These are phyloP conservation scores for Entomortierella beljakovae DNA, from an alignment of 192 early-diverging fungal species.

Conservation along the genomic window DNA sequence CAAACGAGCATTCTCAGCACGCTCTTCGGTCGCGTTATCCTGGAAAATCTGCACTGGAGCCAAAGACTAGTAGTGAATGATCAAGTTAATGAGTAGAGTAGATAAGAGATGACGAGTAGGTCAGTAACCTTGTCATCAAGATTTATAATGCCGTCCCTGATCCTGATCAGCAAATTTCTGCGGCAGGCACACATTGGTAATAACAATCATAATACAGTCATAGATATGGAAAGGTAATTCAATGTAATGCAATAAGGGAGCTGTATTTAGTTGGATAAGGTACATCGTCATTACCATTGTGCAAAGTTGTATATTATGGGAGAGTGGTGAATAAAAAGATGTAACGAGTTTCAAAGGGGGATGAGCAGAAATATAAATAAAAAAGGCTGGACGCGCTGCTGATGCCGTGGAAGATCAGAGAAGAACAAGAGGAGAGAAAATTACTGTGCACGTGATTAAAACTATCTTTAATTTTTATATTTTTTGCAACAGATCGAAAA, in stretches of 20 bases:
- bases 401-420: constrained; percentile 13
- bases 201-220: too few species aligned
- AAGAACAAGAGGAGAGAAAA: too few species aligned
- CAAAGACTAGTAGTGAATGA: constrained; percentile 57
- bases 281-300: constrained; percentile 15
- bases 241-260: too few species aligned
- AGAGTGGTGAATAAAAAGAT: not conserved
- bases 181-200: too few species aligned
- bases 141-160: too few species aligned
- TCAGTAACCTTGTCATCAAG: too few species aligned
- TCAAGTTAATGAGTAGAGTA: not conserved
- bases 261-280: too few species aligned
- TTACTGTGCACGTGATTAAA: not conserved
- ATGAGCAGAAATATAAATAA: not conserved
- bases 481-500: too few species aligned
- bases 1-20: constrained; percentile 98
- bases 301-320: not conserved
- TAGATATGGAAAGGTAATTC: too few species aligned
- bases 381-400: constrained; percentile 3
- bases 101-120: not conserved
- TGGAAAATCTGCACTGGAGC: constrained; percentile 94
- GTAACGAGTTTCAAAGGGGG: not conserved
- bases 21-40: constrained; percentile 94
- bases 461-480: too few species aligned
- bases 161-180: too few species aligned